Evolutionary conservation across 2,329 filamentous ascomycete species (phyloP).

Genomic region (Colletotrichum horii): DNA sequence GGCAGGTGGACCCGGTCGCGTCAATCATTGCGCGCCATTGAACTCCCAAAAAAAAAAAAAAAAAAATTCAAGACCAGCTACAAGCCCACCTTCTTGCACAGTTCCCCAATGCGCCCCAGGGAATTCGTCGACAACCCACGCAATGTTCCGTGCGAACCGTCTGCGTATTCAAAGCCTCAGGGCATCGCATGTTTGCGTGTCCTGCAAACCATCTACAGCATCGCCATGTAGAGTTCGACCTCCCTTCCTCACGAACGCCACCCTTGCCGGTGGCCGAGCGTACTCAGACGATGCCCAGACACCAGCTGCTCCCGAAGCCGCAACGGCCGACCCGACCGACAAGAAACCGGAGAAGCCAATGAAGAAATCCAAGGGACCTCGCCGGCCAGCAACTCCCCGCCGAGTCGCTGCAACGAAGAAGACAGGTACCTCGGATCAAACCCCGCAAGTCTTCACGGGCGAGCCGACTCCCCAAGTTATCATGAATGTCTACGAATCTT

Average conservation of each 20-base stretch:
- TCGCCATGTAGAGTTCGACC: not conserved
- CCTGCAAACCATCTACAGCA: constrained; percentile 22
- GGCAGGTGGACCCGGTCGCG: not conserved
- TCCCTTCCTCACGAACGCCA: not conserved
- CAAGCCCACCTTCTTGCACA: not conserved
- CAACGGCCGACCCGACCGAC: not conserved
- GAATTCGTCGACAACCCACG: constrained; percentile 11
- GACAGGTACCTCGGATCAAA: not conserved
- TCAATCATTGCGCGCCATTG: not conserved
- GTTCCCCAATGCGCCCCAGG: not conserved
- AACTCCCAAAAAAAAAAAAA: not conserved
- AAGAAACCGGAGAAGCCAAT: constrained; percentile 12
- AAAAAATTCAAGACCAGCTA: not conserved
- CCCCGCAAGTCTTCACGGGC: not conserved
- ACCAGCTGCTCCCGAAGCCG: not conserved
- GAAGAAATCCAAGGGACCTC: not conserved
- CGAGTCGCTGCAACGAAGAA: not conserved
- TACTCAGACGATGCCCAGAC: not conserved
- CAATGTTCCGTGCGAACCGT: constrained; percentile 39
- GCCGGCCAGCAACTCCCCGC: not conserved
- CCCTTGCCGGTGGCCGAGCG: not conserved
- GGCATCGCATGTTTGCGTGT: constrained; percentile 31
- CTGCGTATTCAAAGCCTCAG: constrained; percentile 29
- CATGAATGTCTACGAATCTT: not conserved
- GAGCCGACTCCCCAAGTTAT: constrained; percentile 1